phyloP scores from a whole-genome alignment of 148 eudicot genomes.

The Pouteria glomerata region DNA sequence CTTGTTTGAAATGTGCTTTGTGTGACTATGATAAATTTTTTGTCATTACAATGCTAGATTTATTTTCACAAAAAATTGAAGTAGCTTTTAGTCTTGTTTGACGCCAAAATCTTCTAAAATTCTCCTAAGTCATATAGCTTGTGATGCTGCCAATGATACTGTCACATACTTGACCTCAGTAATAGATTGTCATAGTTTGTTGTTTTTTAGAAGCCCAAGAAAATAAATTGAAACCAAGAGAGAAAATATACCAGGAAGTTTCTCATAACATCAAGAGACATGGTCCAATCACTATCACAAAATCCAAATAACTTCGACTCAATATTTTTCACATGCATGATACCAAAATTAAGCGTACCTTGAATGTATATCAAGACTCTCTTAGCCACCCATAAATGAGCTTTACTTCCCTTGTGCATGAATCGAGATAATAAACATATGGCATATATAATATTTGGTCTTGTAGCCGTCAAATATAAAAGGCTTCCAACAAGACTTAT shows the following conservation, averaged over 20 bases:
- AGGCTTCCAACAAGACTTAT: not conserved
- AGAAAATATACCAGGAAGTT: not conserved
- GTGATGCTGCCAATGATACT: too few species aligned
- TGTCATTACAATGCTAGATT: too few species aligned
- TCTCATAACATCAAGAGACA: not conserved
- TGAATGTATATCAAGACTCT: not conserved
- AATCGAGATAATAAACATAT: not conserved
- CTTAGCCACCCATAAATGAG: not conserved
- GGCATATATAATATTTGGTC: not conserved
- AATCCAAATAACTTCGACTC: not conserved
- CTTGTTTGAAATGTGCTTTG: too few species aligned
- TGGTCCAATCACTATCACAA: not conserved
- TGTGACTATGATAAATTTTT: too few species aligned
- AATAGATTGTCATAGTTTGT: not conserved
- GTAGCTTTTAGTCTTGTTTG: too few species aligned
- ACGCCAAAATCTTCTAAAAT: too few species aligned
- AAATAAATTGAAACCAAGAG: not conserved
- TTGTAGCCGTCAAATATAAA: not conserved
- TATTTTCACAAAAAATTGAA: too few species aligned
- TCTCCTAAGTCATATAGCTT: too few species aligned
- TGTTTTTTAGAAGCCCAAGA: not conserved
- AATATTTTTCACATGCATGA: not conserved
- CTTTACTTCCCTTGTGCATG: not conserved
- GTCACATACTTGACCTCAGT: not conserved
- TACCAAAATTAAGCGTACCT: not conserved